Evolutionary conservation across 345 rosid species (phyloP), one percentile per base, ranked within the genome.

Genomic region (Camelina hispida): DNA sequence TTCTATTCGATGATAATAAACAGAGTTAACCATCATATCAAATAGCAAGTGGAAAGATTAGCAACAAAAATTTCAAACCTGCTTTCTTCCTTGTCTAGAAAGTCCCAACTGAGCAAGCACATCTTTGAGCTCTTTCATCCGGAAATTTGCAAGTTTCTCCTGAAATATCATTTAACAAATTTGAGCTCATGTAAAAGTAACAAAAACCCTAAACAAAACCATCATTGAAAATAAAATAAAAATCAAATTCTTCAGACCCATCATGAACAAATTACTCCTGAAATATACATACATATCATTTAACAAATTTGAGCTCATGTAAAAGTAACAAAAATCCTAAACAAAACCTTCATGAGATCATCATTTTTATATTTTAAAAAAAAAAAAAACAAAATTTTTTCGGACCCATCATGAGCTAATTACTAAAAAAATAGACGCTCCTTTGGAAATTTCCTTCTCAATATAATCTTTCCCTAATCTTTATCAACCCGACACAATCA

Each of bases 81-180:
- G 99, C 77, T 92, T 95, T 83, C 87, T 92, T 68, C 99, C 99
- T 78, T 95, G 99, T 82, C 92, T 95, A 25, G 99, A 87, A 66
- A 95, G 93, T 57, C 97, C 93, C 65, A 90, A 72, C 57, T 85
- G 88, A 71, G 87, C 82, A 46, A 95, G 87, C 71, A 90, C 91
- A 84, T 90, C 96, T 83, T 95, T 95, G 52, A 95, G 96, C 87
- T 95, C 99, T 80, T 85, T 92, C 72, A 92, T 89, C 57, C 99
- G 88, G 53, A 95, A 95, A 79, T 85, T 87, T 1, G 87, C 80
- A 82, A 95, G 79, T 77, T 95, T 90, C 14, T 90, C 97, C 99
- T 95, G 74, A 83, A 68, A 68, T 68, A 59, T 35, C 43, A 67
- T 4, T 8, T 9, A 17, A 23, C 28, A 25, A 25, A 25, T 25